Evolutionary conservation across 305 asterid species (phyloP), one percentile per base, ranked within the genome.

Genomic region (Rubia peregrina): DNA sequence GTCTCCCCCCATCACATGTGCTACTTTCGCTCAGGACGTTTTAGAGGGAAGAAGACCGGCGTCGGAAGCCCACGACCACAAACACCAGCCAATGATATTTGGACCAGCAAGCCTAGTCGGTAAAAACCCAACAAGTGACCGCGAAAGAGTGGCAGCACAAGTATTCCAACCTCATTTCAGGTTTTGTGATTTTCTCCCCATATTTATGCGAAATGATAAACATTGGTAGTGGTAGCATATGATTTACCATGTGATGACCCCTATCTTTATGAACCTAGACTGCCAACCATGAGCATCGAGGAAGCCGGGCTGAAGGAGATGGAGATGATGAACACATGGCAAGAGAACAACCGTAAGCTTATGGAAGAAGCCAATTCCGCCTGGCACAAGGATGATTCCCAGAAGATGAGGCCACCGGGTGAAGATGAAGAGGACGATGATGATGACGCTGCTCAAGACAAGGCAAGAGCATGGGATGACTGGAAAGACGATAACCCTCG

Each of bases 401-500:
- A 24, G 56, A 24, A 46, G 21, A 80, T 83, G 71, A 22, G 59
- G 59, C 59, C 59, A 1, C 92, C 89, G 8, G 73, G 78, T 8
- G 82, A 77, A 21, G 91, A 83, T 55, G 97, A 86, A 59, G 97
- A 89, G 1, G 96, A 88, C 0, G 97, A 87, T 0, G 89, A 92
- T 19, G 95, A 89, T 60, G 98, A 88, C 74, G 96, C 88, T 60
- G 97, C 99, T 44, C 89, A 84, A 79, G 99, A 88, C 0, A 87
- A 87, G 87, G 97, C 96, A 11, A 89, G 97, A 77, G 96, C 96
- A 0, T 91, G 96, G 99, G 99, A 91, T 64, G 99, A 94, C 83
- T 94, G 99, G 99, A 94, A 94, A 80, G 99, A 94, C 30, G 99
- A 94, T 70, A 94, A 94, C 74, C 99, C 96, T 69, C 96, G 97